Evolutionary conservation across 2,329 filamentous ascomycete species (phyloP).

Genomic region (Microdochium trichocladiopsis): DNA sequence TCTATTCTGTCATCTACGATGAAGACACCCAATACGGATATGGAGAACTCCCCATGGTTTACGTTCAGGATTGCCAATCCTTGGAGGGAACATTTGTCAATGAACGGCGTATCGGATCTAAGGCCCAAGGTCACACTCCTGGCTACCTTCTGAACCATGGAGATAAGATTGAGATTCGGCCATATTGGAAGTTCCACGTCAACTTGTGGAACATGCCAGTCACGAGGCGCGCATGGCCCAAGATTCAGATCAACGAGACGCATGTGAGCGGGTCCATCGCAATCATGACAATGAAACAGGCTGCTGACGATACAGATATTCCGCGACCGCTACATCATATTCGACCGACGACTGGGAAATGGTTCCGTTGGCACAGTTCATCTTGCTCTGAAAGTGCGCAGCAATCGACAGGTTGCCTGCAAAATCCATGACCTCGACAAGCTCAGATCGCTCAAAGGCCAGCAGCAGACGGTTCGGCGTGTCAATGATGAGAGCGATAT

Average conservation of each 20-base stretch:
- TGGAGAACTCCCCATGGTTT: conserved; percentile 31
- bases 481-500: conserved; percentile 44
- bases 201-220: conserved; percentile 12
- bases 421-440: conserved; percentile 52
- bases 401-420: conserved; percentile 58
- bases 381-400: conserved; percentile 42
- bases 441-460: conserved; percentile 13
- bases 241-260: conserved; percentile 24
- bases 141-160: conserved; percentile 42
- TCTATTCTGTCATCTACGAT: conserved; percentile 48
- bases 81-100: conserved; percentile 48
- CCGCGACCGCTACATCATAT: conserved; percentile 37
- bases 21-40: conserved; percentile 15
- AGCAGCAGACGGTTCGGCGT: conserved; percentile 22
- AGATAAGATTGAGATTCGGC: conserved; percentile 36
- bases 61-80: conserved; percentile 49
- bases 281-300: background rate
- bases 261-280: conserved; percentile 15
- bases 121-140: conserved; percentile 21
- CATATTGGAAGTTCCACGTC: conserved; percentile 27
- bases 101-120: conserved; percentile 31
- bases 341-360: conserved; percentile 40
- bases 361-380: conserved; percentile 48
- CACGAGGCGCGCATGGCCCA: conserved; percentile 8
- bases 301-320: conserved; percentile 29